Evolutionary conservation across 768 basidiomycete species (phyloP).

Genomic region (Lactarius evosmus): DNA sequence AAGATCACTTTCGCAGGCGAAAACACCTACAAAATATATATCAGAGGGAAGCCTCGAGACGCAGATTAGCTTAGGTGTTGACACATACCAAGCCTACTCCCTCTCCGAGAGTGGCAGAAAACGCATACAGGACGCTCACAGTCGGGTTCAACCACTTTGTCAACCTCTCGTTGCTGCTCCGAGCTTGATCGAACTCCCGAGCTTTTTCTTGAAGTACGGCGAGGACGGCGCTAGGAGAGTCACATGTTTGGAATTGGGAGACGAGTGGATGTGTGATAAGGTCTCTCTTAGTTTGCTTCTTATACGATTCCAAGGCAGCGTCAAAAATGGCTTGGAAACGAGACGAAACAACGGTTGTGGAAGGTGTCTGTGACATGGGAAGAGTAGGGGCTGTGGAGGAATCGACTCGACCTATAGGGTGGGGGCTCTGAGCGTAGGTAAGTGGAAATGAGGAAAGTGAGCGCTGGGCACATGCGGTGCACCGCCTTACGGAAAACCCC

Average conservation of each 20-base stretch:
- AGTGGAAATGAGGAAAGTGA: no score
- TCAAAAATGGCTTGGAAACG: neutral
- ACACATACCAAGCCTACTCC: neutral
- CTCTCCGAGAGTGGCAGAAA: neutral
- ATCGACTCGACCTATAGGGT: no score
- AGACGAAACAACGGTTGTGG: no score
- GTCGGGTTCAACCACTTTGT: neutral
- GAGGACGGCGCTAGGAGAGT: neutral
- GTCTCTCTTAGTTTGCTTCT: neutral
- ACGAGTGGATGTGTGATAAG: constrained; percentile 1
- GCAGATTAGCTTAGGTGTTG: neutral
- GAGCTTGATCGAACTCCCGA: neutral
- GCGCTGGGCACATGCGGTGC: no score
- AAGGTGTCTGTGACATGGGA: no score
- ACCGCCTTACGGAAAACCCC: no score
- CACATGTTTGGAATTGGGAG: neutral
- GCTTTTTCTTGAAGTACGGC: neutral
- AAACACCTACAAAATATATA: neutral
- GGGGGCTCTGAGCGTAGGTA: no score
- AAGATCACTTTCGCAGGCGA: neutral
- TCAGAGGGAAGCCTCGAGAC: neutral
- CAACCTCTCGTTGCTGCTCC: neutral
- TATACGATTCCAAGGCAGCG: neutral
- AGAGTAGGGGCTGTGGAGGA: no score
- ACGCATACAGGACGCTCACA: neutral